Base-by-base conservation (phyloP, 306 rosid genomes). In the Rosa rugosa region DNA sequence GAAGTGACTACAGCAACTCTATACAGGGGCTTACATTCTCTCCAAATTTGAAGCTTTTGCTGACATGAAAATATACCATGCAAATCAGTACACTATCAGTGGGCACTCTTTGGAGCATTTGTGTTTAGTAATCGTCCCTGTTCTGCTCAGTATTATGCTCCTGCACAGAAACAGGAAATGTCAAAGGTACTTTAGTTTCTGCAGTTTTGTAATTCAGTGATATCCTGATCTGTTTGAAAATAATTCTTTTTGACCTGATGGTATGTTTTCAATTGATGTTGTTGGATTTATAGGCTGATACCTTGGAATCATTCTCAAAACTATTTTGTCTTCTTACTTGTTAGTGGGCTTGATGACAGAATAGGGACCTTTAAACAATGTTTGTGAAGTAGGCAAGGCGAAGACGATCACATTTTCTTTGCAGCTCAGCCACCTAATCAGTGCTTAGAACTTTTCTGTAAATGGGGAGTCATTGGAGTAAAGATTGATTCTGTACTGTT, bases 51-150 rank as follows among this genome's bases (percentile, higher is more conserved):
- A 86, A 89, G 88, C 86, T 25, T 66, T 69, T 69, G 84, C 88
- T 50, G 93, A 89, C 80, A 80, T n/a, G 84, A 91, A 87, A 85
- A 84, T 89, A 60, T 84, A 83, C 87, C 71, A 20, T 49, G 82
- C 44, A 75, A 89, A 82, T 80, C 71, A 78, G 71, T 87, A 81
- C 80, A n/a, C 74, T 17, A 83, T 91, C 84, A 87, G 90, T 2
- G 92, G 93, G 42, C 89, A 91, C 57, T 89, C 94, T 22, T 70
- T 91, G 90, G 89, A 77, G 73, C 90, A 91, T 84, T 72, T 91
- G 53, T 86, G 87, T 83, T 77, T 82, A 67, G 88, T 87, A 20
- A 36, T 83, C 76, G 82, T 87, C 72, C 92, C 91, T n/a, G 18
- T 82, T 84, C 77, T 80, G 54, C 84, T 89, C 77, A 78, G 83